phyloP scores from a whole-genome alignment of 192 early-diverging fungal genomes.

The Gonapodya prolifera region DNA sequence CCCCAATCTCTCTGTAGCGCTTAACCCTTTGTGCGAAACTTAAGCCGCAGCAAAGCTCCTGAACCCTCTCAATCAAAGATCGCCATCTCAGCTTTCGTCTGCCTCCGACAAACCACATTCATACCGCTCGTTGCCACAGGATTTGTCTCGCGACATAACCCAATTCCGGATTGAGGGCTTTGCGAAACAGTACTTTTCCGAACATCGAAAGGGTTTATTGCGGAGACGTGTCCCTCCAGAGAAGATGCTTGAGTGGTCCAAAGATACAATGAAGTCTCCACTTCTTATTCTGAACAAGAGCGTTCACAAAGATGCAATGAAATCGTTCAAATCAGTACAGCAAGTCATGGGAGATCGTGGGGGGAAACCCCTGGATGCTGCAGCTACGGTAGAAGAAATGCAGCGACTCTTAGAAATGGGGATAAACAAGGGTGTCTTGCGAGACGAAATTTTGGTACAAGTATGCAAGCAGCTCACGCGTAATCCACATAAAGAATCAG shows the following conservation, averaged over 20 bases:
- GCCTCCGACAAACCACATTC: conserved; percentile 2
- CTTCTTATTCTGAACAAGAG: conserved; percentile 71
- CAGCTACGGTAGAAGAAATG: conserved; percentile 38
- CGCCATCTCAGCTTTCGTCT: background rate
- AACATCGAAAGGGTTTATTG: conserved; percentile 67
- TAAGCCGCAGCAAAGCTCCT: conserved; percentile 3
- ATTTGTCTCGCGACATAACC: conserved; percentile 52
- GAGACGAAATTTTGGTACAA: conserved; percentile 93
- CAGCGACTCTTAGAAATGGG: conserved; percentile 68
- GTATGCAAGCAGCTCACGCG: conserved; percentile 75
- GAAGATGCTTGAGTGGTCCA: conserved; percentile 63
- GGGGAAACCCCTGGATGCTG: conserved; percentile 21
- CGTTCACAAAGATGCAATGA: conserved; percentile 73
- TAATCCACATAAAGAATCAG: conserved; percentile 57
- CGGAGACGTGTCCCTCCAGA: conserved; percentile 74
- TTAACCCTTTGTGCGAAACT: background rate
- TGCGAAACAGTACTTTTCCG: conserved; percentile 82
- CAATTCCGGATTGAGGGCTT: conserved; percentile 76
- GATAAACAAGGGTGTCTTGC: conserved; percentile 55
- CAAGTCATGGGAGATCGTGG: conserved; percentile 65
- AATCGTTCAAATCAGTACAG: conserved; percentile 74
- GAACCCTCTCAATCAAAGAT: background rate
- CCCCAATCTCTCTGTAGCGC: conserved; percentile 9
- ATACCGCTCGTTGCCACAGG: conserved; percentile 16
- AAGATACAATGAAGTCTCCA: conserved; percentile 62